Conservation (phyloP, 495 filamentous ascomycete species). For the Lasiosphaeria miniovina region DNA sequence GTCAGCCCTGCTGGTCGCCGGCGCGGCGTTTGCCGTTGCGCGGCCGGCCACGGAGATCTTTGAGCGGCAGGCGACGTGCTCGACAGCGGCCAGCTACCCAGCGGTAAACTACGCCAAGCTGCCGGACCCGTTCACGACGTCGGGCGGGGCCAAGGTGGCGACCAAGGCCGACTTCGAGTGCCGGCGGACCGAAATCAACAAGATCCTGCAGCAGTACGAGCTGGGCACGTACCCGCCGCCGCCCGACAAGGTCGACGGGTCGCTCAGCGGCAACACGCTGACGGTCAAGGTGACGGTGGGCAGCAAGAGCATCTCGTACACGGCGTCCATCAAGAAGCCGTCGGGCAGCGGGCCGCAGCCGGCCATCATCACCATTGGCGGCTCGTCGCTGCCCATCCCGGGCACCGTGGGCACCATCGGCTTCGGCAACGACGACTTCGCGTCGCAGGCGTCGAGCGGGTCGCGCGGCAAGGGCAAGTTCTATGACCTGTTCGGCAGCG, state of each 20-base stretch:
- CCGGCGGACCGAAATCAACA: constrained; percentile 49
- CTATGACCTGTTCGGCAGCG: constrained; percentile 49
- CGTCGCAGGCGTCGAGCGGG: constrained; percentile 34
- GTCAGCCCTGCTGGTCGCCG: constrained; percentile 40
- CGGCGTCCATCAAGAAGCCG: constrained; percentile 42
- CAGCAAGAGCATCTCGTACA: constrained; percentile 48
- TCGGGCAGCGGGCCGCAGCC: constrained; percentile 42
- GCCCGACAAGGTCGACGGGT: constrained; percentile 44
- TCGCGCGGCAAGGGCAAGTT: constrained; percentile 48
- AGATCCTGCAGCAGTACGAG: constrained; percentile 52
- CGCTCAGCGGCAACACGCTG: constrained; percentile 38
- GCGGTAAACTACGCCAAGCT: constrained; percentile 40
- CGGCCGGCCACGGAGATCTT: constrained; percentile 43
- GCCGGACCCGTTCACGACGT: constrained; percentile 51
- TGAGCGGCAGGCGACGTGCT: constrained; percentile 39
- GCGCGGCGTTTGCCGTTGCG: constrained; percentile 39
- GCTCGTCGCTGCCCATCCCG: constrained; percentile 45
- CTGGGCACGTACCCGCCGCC: constrained; percentile 47
- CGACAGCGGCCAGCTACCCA: constrained; percentile 21
- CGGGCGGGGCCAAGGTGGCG: constrained; percentile 42
- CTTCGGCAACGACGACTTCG: constrained; percentile 51
- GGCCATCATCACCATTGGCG: constrained; percentile 51
- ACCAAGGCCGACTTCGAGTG: constrained; percentile 49
- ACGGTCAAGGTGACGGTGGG: constrained; percentile 44
- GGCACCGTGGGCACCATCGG: constrained; percentile 45